phyloP scores from a whole-genome alignment of 768 basidiomycete genomes.

The Sarcodon aspratus region DNA sequence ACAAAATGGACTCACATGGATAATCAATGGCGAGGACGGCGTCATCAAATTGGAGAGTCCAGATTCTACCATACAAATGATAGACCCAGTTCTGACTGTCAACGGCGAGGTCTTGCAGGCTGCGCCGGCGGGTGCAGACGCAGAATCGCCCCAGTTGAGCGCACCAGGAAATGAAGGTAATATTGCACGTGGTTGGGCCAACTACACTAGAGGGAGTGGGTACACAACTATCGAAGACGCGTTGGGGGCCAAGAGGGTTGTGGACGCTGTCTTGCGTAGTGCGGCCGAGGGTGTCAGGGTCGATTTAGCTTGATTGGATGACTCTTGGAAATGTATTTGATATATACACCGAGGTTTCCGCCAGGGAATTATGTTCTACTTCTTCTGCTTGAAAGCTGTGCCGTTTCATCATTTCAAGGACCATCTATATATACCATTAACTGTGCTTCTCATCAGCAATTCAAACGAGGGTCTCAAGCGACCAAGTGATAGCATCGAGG shows the following conservation, averaged over 20 bases:
- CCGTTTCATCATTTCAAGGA: too few species aligned
- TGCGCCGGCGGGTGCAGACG: background rate
- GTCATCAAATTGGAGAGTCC: constrained; percentile 15
- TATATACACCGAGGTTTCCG: too few species aligned
- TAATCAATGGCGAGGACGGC: constrained; percentile 24
- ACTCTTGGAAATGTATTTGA: too few species aligned
- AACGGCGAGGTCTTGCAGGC: constrained; percentile 19
- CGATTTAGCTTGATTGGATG: background rate
- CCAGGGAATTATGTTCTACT: too few species aligned
- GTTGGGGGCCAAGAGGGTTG: constrained; percentile 10
- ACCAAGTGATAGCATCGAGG: too few species aligned
- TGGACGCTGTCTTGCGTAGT: constrained; percentile 15
- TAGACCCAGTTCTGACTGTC: constrained; percentile 17
- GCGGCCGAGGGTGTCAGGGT: constrained; percentile 10
- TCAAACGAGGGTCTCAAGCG: too few species aligned
- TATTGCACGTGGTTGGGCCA: constrained; percentile 10
- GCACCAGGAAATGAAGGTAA: constrained; percentile 1
- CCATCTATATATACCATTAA: too few species aligned
- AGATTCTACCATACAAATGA: constrained; percentile 9
- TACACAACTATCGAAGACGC: constrained; percentile 21
- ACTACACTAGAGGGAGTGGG: constrained; percentile 13
- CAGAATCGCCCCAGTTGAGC: too few species aligned
- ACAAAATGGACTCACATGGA: constrained; percentile 18
- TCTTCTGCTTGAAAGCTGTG: too few species aligned
- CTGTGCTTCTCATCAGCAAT: too few species aligned